Conservation (phyloP, 1,139 yeast genomes). For the Zygoascus sp. region DNA sequence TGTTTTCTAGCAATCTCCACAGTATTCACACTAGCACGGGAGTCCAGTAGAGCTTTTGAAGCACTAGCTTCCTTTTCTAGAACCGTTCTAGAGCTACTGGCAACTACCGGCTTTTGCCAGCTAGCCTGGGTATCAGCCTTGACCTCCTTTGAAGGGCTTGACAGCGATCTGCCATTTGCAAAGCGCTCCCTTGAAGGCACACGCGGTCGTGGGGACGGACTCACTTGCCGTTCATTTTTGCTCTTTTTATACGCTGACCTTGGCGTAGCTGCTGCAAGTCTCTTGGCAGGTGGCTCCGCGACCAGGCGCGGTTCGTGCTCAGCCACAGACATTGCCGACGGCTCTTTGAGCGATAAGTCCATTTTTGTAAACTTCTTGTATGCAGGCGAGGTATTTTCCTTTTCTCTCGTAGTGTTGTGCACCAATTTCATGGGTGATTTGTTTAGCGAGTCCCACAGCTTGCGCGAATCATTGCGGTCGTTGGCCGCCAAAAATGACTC, state of each 20-base stretch:
- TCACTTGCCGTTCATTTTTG: background rate
- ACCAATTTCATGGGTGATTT: constrained; percentile 9
- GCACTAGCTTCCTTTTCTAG: too few relatives aligned
- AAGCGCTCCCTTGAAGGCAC: background rate
- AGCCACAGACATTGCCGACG: background rate
- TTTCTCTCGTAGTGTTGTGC: constrained; percentile 5
- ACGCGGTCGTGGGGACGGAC: background rate
- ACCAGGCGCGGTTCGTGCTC: background rate
- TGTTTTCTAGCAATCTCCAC: too few relatives aligned
- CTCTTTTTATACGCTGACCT: background rate
- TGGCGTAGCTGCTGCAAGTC: background rate
- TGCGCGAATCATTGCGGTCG: background rate
- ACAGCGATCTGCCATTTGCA: background rate
- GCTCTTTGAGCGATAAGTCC: background rate
- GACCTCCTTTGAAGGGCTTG: background rate
- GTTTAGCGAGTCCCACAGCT: background rate
- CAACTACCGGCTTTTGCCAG: background rate
- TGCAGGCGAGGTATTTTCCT: constrained; percentile 5
- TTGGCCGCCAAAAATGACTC: background rate
- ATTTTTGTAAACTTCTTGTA: constrained; percentile 5
- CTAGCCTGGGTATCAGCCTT: background rate
- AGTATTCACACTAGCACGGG: too few relatives aligned
- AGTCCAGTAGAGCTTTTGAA: background rate
- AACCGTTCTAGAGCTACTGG: too few relatives aligned
- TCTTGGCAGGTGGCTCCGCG: background rate